Evolutionary conservation across 495 filamentous ascomycete genomes (phyloP).

Genomic region (Penicillium antarcticum): DNA sequence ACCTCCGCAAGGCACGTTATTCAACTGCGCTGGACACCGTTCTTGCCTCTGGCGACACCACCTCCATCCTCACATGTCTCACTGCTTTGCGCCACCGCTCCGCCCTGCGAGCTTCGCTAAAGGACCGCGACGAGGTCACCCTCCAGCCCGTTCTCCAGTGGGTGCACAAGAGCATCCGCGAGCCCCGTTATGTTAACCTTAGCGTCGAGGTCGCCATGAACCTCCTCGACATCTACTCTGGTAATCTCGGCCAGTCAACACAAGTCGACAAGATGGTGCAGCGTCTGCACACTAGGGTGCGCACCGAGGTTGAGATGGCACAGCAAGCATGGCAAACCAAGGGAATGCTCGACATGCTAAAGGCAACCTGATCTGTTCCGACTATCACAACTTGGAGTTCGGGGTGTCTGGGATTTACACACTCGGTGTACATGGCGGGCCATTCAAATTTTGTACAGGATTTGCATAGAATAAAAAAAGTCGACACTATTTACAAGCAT

Average conservation of each 20-base stretch:
- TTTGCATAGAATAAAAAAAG: slow-evolving; percentile 35
- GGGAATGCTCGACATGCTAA: slow-evolving; percentile 82
- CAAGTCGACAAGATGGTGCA: slow-evolving; percentile 68
- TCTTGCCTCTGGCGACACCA: slow-evolving; percentile 53
- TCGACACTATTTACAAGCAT: slow-evolving; percentile 11
- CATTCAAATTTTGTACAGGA: slow-evolving; percentile 30
- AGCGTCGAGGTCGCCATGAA: slow-evolving; percentile 77
- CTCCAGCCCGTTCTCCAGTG: slow-evolving; percentile 81
- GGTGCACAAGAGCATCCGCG: slow-evolving; percentile 71
- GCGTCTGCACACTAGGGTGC: slow-evolving; percentile 63
- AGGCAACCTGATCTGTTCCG: slow-evolving; percentile 24
- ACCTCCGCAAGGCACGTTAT: slow-evolving; percentile 77
- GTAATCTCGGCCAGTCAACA: slow-evolving; percentile 68
- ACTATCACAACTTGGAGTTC: slow-evolving; percentile 25
- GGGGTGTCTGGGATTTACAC: slow-evolving; percentile 22
- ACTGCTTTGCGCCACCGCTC: slow-evolving; percentile 83
- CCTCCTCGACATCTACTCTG: slow-evolving; percentile 81
- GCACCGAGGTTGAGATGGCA: slow-evolving; percentile 72
- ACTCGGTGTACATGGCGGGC: slow-evolving; percentile 29
- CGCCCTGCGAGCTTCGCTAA: slow-evolving; percentile 76
- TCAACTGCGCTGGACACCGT: slow-evolving; percentile 74
- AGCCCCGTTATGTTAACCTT: slow-evolving; percentile 73
- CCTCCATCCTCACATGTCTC: slow-evolving; percentile 69
- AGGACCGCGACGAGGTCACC: slow-evolving; percentile 75
- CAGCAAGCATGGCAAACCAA: slow-evolving; percentile 73